These are phyloP conservation scores for Colletotrichum somersetense DNA, from an alignment of 2,329 filamentous ascomycete genomes.

Conservation along the genomic window DNA sequence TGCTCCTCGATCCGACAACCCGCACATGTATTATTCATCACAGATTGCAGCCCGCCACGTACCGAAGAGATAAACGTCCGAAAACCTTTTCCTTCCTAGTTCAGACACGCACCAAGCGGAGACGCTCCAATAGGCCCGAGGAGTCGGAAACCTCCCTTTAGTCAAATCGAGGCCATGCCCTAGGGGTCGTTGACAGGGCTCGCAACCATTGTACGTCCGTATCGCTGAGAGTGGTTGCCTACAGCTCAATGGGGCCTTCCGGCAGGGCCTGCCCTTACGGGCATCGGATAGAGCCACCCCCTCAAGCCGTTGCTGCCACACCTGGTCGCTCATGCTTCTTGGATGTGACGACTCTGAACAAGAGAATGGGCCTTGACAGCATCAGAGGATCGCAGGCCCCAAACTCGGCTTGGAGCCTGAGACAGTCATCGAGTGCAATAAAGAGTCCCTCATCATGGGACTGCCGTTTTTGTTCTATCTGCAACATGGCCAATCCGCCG, in stretches of 20 bases:
- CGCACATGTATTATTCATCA: not conserved
- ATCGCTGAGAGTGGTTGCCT: constrained; percentile 34
- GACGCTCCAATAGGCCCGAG: constrained; percentile 23
- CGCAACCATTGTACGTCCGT: constrained; percentile 38
- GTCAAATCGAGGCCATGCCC: constrained; percentile 27
- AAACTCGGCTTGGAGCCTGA: not conserved
- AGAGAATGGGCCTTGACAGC: not conserved
- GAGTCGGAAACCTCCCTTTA: constrained; percentile 32
- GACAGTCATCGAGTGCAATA: not conserved
- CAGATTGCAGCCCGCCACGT: no score
- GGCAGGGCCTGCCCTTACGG: constrained; percentile 23
- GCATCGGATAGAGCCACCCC: constrained; percentile 19
- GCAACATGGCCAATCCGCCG: not conserved
- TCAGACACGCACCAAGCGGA: constrained; percentile 22
- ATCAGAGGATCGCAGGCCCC: not conserved
- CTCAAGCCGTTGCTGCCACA: not conserved
- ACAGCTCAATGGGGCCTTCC: constrained; percentile 31
- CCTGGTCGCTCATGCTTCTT: not conserved
- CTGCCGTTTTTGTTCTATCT: not conserved
- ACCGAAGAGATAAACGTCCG: not conserved
- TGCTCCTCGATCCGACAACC: not conserved
- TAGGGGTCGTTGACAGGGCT: constrained; percentile 33
- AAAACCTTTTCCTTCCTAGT: not conserved
- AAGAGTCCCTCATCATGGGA: not conserved
- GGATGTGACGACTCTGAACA: not conserved